A percentile compares a stretch with the other conserved stretches of the same genome.
phyloP scores from a whole-genome alignment of 2,329 filamentous ascomycete species.

The Fusarium siculi region DNA sequence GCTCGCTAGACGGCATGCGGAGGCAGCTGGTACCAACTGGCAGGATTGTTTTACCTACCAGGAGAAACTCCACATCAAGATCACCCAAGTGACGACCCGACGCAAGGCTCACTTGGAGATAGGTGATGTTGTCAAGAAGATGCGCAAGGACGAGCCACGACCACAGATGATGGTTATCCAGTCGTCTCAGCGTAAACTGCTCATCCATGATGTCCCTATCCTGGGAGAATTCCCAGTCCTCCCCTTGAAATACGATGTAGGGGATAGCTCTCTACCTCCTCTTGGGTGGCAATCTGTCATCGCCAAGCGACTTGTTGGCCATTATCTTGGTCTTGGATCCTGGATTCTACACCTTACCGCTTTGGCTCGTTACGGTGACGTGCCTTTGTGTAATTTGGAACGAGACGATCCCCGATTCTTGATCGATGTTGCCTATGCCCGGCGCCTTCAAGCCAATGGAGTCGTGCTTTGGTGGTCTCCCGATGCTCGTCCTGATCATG shows the following conservation, averaged over 20 bases:
- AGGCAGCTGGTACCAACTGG: constrained; percentile 76
- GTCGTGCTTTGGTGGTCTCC: constrained; percentile 98
- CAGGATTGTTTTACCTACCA: constrained; percentile 89
- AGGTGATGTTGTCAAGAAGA: constrained; percentile 87
- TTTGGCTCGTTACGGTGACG: constrained; percentile 89
- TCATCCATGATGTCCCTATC: constrained; percentile 86
- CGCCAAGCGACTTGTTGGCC: constrained; percentile 84
- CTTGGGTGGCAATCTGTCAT: constrained; percentile 94
- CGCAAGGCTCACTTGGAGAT: constrained; percentile 91
- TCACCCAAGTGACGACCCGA: constrained; percentile 86
- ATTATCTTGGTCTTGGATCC: constrained; percentile 91
- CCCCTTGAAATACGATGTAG: constrained; percentile 81
- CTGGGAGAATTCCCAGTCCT: constrained; percentile 87
- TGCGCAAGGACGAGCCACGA: constrained; percentile 83
- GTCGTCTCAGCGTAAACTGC: constrained; percentile 82
- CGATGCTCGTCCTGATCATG: constrained; percentile 89
- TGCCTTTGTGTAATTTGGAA: constrained; percentile 95
- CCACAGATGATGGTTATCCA: constrained; percentile 90
- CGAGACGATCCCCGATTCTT: constrained; percentile 93
- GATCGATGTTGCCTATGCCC: constrained; percentile 94
- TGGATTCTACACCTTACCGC: constrained; percentile 92
- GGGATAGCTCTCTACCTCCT: constrained; percentile 88
- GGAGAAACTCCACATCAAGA: constrained; percentile 85
- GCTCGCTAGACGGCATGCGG: constrained; percentile 71
- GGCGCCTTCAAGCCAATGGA: constrained; percentile 88